Evolutionary conservation across 495 filamentous ascomycete species (phyloP).

Genomic region (Apiosordaria backusii): DNA sequence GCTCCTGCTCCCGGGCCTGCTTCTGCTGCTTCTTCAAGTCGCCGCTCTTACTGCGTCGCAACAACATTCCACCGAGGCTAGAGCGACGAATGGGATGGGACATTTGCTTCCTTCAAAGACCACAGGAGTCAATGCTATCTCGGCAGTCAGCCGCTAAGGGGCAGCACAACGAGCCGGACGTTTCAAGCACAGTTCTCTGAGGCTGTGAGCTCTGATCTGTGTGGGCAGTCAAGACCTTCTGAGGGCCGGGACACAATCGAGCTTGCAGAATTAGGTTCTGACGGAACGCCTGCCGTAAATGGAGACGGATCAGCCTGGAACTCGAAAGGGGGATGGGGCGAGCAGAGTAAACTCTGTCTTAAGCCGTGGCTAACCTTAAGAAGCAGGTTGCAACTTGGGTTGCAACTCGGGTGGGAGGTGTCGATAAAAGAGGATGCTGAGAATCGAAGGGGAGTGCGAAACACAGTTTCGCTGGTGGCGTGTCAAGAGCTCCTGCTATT

Average conservation of each 20-base stretch:
- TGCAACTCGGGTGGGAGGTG: not conserved
- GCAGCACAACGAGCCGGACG: conserved; percentile 17
- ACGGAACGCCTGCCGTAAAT: not conserved
- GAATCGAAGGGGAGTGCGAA: conserved; percentile 17
- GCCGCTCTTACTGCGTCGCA: conserved; percentile 78
- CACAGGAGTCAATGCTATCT: not conserved
- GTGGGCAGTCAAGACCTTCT: conserved; percentile 6
- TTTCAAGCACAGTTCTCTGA: not conserved
- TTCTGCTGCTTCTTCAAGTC: conserved; percentile 66
- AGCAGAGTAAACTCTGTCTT: not conserved
- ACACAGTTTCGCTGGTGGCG: conserved; percentile 16
- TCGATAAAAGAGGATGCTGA: not conserved
- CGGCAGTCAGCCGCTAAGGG: conserved; percentile 23
- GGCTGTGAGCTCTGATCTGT: not conserved
- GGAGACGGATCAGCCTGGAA: not conserved
- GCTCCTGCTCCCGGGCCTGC: conserved; percentile 57
- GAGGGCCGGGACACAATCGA: conserved; percentile 7
- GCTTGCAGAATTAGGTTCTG: not conserved
- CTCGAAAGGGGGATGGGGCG: not conserved
- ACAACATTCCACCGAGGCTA: conserved; percentile 57
- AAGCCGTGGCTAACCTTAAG: conserved; percentile 5
- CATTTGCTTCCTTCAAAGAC: conserved; percentile 33
- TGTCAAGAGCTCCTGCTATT: conserved; percentile 7
- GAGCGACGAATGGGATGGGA: conserved; percentile 47
- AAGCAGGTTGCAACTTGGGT: not conserved